Percentiles rank a stretch among this genome's conserved stretches.
phyloP scores from a whole-genome alignment of 2,329 filamentous ascomycete species.

The Arthrobotrys sinensis region DNA sequence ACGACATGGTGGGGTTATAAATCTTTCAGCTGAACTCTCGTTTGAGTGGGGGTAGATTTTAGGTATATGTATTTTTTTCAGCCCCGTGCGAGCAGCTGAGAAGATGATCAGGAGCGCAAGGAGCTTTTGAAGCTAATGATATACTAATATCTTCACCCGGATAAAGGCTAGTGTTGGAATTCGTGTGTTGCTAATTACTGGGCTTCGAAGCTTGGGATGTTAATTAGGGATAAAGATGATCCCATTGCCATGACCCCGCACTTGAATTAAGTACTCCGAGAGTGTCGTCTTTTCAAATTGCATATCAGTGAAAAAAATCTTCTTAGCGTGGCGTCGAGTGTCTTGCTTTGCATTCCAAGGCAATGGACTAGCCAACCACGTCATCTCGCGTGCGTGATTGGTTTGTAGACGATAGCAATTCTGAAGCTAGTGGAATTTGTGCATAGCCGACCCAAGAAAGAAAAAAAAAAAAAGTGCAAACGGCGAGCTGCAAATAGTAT shows the following conservation, averaged over 20 bases:
- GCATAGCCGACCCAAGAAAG: neutral
- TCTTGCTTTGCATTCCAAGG: constrained; percentile 42
- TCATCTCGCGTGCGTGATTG: constrained; percentile 44
- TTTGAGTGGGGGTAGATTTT: neutral
- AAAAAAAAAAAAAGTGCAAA: neutral
- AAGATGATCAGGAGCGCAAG: no score
- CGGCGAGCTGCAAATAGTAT: neutral
- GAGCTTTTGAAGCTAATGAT: no score
- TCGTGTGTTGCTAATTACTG: constrained; percentile 37
- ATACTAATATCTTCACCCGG: no score
- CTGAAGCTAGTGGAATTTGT: constrained; percentile 29
- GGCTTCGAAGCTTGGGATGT: neutral
- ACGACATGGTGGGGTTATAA: constrained; percentile 13
- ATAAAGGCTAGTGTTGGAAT: constrained; percentile 43
- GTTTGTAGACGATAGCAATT: constrained; percentile 26
- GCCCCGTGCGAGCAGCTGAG: no score
- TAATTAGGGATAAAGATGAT: neutral
- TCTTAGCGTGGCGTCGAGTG: constrained; percentile 30
- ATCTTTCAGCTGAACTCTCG: neutral
- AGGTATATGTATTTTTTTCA: neutral
- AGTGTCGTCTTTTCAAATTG: neutral
- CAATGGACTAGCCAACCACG: constrained; percentile 25
- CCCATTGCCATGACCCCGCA: constrained; percentile 15
- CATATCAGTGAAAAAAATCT: neutral
- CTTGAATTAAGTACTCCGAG: neutral